These are phyloP conservation scores for Cryptococcus sp. DNA, from an alignment of 1,284 basidiomycete species.

Conservation along the genomic window DNA sequence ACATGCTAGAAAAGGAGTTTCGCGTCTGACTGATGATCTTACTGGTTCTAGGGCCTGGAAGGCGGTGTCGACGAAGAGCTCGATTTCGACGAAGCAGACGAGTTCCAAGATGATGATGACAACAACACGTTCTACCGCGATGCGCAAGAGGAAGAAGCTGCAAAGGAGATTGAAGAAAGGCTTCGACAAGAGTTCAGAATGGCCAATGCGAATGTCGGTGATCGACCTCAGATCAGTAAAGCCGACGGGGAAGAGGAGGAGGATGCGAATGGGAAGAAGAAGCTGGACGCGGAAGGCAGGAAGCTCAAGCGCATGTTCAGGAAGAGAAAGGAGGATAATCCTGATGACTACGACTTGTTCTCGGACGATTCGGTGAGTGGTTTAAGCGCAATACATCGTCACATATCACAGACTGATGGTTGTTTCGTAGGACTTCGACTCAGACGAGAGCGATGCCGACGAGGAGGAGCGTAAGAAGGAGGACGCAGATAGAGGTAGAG, in stretches of 20 bases:
- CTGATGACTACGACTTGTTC: conserved; percentile 26
- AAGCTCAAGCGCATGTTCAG: conserved; percentile 40
- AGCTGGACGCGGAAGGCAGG: conserved; percentile 41
- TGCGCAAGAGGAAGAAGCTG: conserved; percentile 46
- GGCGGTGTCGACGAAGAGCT: conserved; percentile 49
- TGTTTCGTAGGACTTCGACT: conserved; percentile 4
- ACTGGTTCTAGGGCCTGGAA: conserved; percentile 39
- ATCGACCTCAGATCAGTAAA: conserved; percentile 43
- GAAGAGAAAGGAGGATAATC: conserved; percentile 32
- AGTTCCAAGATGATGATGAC: conserved; percentile 52
- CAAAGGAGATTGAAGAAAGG: conserved; percentile 43
- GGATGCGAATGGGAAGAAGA: conserved; percentile 38
- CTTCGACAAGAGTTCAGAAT: conserved; percentile 45
- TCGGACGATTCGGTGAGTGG: conserved; percentile 26
- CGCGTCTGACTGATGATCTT: neutral
- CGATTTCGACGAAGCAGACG: conserved; percentile 49
- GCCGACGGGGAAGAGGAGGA: conserved; percentile 38
- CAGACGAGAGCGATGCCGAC: conserved; percentile 6
- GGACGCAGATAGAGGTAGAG: conserved; percentile 27
- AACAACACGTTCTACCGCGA: conserved; percentile 48
- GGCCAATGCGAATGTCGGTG: conserved; percentile 48
- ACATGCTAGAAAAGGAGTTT: neutral
- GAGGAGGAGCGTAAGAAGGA: conserved; percentile 20
- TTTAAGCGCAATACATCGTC: no score
- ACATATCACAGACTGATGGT: no score